Conservation (phyloP, 2,329 filamentous ascomycete genomes). For the Thermothelomyces thermophilus region DNA sequence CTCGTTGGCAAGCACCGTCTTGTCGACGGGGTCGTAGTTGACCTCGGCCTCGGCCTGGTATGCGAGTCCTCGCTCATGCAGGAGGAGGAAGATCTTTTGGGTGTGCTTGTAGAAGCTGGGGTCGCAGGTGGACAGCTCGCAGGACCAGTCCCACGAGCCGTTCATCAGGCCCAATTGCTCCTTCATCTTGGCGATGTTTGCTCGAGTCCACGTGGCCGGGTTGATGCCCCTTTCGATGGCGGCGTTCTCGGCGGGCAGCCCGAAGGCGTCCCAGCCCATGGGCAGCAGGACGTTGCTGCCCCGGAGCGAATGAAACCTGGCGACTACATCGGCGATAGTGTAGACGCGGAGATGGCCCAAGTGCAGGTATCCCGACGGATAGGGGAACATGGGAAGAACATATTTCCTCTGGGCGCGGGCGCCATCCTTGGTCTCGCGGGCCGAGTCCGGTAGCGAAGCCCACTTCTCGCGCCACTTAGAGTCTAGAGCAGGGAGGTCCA, state of each 20-base stretch:
- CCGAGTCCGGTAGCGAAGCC: conserved; percentile 23
- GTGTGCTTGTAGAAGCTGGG: conserved; percentile 86
- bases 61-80: conserved; percentile 67
- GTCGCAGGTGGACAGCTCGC: conserved; percentile 82
- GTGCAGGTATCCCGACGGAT: conserved; percentile 80
- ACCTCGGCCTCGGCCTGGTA: conserved; percentile 79
- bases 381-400: conserved; percentile 87
- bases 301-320: conserved; percentile 67
- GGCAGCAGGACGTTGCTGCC: conserved; percentile 72
- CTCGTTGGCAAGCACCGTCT: conserved; percentile 86
- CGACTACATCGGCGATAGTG: conserved; percentile 80
- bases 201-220: conserved; percentile 70
- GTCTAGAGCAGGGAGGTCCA: conserved; percentile 44
- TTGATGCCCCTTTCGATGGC: conserved; percentile 76
- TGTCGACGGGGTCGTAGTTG: conserved; percentile 86
- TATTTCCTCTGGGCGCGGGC: conserved; percentile 45
- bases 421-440: conserved; percentile 10
- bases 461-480: conserved; percentile 48
- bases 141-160: conserved; percentile 69
- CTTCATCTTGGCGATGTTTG: conserved; percentile 82
- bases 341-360: conserved; percentile 85
- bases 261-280: conserved; percentile 96
- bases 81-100: conserved; percentile 73
- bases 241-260: conserved; percentile 84
- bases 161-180: conserved; percentile 73